Percentiles rank a stretch among this genome's conserved stretches.
Conservation (phyloP, 2,329 filamentous ascomycete species). For the Neopestalotiopsis sp. region DNA sequence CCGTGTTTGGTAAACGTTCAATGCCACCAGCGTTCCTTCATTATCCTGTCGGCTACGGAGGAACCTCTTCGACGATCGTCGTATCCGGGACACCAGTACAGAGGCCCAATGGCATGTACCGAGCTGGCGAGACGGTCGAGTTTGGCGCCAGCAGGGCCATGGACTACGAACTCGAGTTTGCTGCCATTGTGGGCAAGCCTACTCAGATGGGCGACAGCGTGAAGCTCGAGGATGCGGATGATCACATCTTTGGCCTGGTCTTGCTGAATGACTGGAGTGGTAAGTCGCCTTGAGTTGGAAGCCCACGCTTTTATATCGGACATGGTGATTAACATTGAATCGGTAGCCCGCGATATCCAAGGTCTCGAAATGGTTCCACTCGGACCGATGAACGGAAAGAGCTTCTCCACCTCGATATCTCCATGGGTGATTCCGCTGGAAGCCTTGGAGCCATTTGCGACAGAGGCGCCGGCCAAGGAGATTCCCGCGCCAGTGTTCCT, state of each 20-base stretch:
- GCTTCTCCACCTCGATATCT: constrained; percentile 62
- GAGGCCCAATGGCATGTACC: constrained; percentile 28
- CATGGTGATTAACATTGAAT: neutral
- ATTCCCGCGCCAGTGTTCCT: constrained; percentile 37
- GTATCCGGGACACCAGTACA: constrained; percentile 31
- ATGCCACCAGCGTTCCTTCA: constrained; percentile 26
- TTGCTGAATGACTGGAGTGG: constrained; percentile 66
- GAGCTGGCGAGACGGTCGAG: constrained; percentile 23
- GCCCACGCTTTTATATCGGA: neutral
- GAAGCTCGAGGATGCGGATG: constrained; percentile 51
- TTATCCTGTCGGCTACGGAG: constrained; percentile 26
- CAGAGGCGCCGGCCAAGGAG: constrained; percentile 33
- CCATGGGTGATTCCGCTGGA: constrained; percentile 67
- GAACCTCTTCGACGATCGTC: constrained; percentile 27
- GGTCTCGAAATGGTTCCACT: constrained; percentile 64
- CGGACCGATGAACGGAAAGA: constrained; percentile 66
- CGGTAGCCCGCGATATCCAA: constrained; percentile 63
- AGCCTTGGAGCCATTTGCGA: constrained; percentile 64
- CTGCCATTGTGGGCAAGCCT: constrained; percentile 48
- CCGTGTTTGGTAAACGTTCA: constrained; percentile 26
- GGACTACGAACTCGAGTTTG: constrained; percentile 51
- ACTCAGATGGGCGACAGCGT: constrained; percentile 41
- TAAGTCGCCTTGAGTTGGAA: constrained; percentile 24
- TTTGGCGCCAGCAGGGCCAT: constrained; percentile 36
- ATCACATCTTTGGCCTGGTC: constrained; percentile 67